phyloP scores from a whole-genome alignment of 192 early-diverging fungal species.

The Podochytrium sp. region DNA sequence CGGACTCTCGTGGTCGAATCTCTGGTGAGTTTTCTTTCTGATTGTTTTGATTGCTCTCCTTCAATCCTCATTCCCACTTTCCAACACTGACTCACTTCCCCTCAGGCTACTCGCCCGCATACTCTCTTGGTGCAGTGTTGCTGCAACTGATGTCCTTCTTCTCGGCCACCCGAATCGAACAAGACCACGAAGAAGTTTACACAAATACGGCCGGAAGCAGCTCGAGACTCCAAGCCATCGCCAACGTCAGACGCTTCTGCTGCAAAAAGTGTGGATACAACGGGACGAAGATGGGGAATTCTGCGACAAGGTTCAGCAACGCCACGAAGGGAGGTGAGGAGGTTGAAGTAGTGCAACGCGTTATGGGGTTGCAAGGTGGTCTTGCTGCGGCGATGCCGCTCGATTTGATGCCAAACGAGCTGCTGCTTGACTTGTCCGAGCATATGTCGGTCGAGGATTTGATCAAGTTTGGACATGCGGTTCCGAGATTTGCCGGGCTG shows the following conservation, averaged over 20 bases:
- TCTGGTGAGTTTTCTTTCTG: no score
- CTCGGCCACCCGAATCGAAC: constrained; percentile 21
- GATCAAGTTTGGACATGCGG: neutral
- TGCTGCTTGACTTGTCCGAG: constrained; percentile 17
- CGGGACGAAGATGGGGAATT: neutral
- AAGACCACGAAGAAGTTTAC: neutral
- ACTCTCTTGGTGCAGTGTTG: constrained; percentile 25
- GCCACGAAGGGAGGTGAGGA: neutral
- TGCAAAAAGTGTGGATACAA: constrained; percentile 27
- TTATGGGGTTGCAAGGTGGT: neutral
- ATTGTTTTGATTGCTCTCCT: no score
- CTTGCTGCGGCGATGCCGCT: neutral
- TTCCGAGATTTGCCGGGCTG: neutral
- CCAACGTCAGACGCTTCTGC: neutral
- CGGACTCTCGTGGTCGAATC: constrained; percentile 18
- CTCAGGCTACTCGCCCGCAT: constrained; percentile 38
- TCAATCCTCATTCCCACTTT: no score
- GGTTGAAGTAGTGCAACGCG: neutral
- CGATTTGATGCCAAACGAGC: constrained; percentile 3
- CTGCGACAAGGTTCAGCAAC: neutral
- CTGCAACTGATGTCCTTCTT: constrained; percentile 37
- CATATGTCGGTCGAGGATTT: constrained; percentile 22
- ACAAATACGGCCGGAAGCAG: neutral
- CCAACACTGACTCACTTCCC: no score
- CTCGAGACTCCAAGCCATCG: neutral